phyloP scores from a whole-genome alignment of 2,329 filamentous ascomycete genomes.

The Sphaerulina vaccinii region DNA sequence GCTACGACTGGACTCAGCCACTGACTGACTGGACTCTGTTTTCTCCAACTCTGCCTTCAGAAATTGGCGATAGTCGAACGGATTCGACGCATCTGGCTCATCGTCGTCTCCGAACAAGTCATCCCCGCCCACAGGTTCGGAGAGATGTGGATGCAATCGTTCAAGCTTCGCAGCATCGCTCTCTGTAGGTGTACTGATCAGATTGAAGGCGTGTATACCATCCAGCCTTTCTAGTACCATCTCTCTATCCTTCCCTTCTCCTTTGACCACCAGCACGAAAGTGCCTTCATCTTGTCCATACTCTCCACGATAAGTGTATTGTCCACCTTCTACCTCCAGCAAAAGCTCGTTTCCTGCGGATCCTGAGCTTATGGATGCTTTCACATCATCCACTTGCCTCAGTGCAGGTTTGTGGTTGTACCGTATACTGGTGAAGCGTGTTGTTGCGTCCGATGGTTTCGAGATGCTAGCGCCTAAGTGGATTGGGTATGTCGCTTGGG shows the following conservation, averaged over 20 bases:
- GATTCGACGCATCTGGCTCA: slow-evolving; percentile 46
- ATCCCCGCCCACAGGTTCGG: slow-evolving; percentile 27
- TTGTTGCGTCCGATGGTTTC: slow-evolving; percentile 16
- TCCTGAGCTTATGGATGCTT: slow-evolving; percentile 29
- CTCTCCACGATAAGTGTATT: slow-evolving; percentile 42
- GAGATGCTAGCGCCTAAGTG: slow-evolving; percentile 33
- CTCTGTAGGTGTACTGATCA: slow-evolving; percentile 67
- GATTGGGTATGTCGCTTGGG: slow-evolving; percentile 30
- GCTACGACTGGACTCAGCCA: slow-evolving; percentile 25
- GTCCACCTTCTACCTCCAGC: slow-evolving; percentile 32
- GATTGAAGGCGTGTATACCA: slow-evolving; percentile 84
- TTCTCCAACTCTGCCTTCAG: slow-evolving; percentile 36
- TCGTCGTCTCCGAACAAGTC: slow-evolving; percentile 35
- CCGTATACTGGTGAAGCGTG: slow-evolving; percentile 28
- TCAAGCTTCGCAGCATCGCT: slow-evolving; percentile 62
- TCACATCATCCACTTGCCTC: slow-evolving; percentile 24
- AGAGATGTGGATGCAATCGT: slow-evolving; percentile 61
- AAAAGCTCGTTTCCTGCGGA: slow-evolving; percentile 23
- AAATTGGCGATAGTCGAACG: slow-evolving; percentile 52
- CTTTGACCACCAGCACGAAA: slow-evolving; percentile 56
- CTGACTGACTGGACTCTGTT: slow-evolving; percentile 21
- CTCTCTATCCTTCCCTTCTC: slow-evolving; percentile 29
- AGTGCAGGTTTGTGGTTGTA: slow-evolving; percentile 49
- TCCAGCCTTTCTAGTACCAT: slow-evolving; percentile 69
- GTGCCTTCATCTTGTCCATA: slow-evolving; percentile 59